Percentiles rank a stretch among this genome's conserved stretches.
Evolutionary conservation across 1,284 basidiomycete species (phyloP).

Genomic region (Ustilago curta): DNA sequence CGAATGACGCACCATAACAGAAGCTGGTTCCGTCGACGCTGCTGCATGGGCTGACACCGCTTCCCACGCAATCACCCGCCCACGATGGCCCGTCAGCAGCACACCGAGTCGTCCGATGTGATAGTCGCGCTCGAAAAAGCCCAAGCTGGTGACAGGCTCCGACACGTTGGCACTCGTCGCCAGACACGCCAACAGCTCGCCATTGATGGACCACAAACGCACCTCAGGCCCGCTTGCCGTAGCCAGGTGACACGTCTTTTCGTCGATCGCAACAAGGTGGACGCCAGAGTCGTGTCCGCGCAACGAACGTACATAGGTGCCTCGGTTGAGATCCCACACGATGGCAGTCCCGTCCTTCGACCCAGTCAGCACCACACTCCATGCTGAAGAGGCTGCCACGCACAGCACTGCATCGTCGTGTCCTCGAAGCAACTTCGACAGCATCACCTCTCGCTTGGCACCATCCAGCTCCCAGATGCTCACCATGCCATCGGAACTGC

Average conservation of each 20-base stretch:
- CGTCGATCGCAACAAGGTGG: constrained; percentile 81
- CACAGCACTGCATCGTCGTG: constrained; percentile 77
- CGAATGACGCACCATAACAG: constrained; percentile 2
- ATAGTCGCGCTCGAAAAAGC: constrained; percentile 81
- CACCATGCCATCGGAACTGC: constrained; percentile 72
- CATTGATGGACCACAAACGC: constrained; percentile 85
- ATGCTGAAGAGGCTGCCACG: constrained; percentile 80
- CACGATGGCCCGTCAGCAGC: constrained; percentile 65
- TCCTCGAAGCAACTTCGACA: constrained; percentile 77
- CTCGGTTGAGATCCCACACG: constrained; percentile 88
- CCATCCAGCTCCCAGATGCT: constrained; percentile 53
- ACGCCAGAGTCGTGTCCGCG: constrained; percentile 72
- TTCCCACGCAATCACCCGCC: constrained; percentile 62
- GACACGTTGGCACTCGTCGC: constrained; percentile 72
- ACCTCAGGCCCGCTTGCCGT: constrained; percentile 79
- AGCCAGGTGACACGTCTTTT: constrained; percentile 85
- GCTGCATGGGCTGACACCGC: constrained; percentile 47
- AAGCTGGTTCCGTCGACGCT: not conserved
- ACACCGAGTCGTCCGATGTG: constrained; percentile 57
- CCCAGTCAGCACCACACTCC: constrained; percentile 87
- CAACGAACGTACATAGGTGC: constrained; percentile 57
- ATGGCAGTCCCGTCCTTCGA: constrained; percentile 85
- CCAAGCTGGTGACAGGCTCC: constrained; percentile 75
- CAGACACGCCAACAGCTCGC: constrained; percentile 77
- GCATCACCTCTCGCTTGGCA: constrained; percentile 32